Percentiles rank a stretch among this genome's conserved stretches.
These are phyloP conservation scores for Asterionellopsis glacialis DNA, from an alignment of 108 stramenopile species.

Conservation along the genomic window DNA sequence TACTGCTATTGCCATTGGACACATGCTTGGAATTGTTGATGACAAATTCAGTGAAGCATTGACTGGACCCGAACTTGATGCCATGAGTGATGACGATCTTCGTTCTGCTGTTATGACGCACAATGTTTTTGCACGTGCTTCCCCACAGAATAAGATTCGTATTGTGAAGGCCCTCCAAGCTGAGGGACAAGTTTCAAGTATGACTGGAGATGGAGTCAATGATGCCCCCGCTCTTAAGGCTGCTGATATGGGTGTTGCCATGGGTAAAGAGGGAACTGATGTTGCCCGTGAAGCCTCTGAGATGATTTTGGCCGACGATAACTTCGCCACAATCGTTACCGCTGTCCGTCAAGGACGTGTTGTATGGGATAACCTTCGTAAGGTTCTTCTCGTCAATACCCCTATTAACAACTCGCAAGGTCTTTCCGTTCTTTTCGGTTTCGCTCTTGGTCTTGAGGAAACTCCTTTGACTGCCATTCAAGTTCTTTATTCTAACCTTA, in stretches of 20 bases:
- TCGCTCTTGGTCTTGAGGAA: conserved; percentile 53
- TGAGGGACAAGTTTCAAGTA: conserved; percentile 85
- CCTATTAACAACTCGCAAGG: conserved; percentile 88
- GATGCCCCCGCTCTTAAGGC: conserved; percentile 97
- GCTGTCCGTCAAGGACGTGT: conserved; percentile 77
- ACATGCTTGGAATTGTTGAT: conserved; percentile 82
- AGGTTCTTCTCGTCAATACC: conserved; percentile 79
- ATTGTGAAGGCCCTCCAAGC: conserved; percentile 93
- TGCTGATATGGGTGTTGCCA: conserved; percentile 99
- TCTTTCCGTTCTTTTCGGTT: conserved; percentile 70
- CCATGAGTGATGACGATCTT: conserved; percentile 68
- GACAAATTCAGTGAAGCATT: conserved; percentile 50
- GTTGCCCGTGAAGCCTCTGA: conserved; percentile 96
- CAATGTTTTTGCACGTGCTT: conserved; percentile 89
- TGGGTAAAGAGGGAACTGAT: conserved; percentile 97
- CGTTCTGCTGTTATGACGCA: conserved; percentile 54
- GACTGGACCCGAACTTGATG: conserved; percentile 81
- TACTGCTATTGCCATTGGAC: conserved; percentile 77
- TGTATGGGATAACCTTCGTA: conserved; percentile 87
- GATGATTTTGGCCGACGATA: conserved; percentile 97
- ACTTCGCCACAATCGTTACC: conserved; percentile 93
- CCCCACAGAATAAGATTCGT: conserved; percentile 78
- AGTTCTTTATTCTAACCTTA: conserved; percentile 85
- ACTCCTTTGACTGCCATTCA: conserved; percentile 72
- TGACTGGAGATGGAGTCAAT: conserved; percentile 99